Percentiles rank a stretch among this genome's conserved stretches.
Evolutionary conservation across 2,329 filamentous ascomycete genomes (phyloP).

Genomic region (Fusarium sp.): DNA sequence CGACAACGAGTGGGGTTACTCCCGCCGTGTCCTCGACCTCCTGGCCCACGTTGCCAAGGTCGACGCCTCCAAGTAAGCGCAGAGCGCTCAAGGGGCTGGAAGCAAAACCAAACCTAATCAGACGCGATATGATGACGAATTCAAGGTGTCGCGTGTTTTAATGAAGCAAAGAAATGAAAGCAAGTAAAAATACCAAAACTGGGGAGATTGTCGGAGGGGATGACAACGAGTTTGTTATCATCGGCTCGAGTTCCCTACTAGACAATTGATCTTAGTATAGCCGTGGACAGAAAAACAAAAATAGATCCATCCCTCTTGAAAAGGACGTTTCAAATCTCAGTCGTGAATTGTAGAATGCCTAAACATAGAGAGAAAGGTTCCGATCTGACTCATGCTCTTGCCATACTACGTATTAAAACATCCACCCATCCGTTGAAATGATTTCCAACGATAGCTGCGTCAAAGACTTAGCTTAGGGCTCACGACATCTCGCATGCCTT

Average conservation of each 20-base stretch:
- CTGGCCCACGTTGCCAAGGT: slow-evolving; percentile 82
- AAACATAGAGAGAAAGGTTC: background rate
- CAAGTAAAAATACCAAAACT: slow-evolving; percentile 42
- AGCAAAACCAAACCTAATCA: slow-evolving; percentile 43
- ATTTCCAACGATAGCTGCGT: background rate
- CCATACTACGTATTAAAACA: background rate
- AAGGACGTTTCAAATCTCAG: background rate
- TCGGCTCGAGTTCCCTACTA: slow-evolving; percentile 37
- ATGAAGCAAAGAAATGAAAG: slow-evolving; percentile 41
- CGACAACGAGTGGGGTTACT: slow-evolving; percentile 99
- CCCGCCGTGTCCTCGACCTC: slow-evolving; percentile 90
- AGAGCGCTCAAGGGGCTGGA: slow-evolving; percentile 38
- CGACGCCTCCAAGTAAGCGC: slow-evolving; percentile 67
- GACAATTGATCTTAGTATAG: slow-evolving; percentile 42
- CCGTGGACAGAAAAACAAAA: slow-evolving; percentile 40
- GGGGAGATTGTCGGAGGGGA: slow-evolving; percentile 42
- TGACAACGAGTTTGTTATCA: slow-evolving; percentile 37
- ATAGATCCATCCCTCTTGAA: slow-evolving; percentile 43
- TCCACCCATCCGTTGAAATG: background rate
- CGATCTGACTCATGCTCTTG: background rate
- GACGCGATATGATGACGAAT: slow-evolving; percentile 25
- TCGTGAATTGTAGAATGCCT: background rate
- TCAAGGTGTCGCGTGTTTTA: slow-evolving; percentile 38
- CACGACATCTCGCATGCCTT: background rate
- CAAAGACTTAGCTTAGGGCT: background rate